Evolutionary conservation across 768 basidiomycete species (phyloP).

Genomic region (Phanerochaete sordida): DNA sequence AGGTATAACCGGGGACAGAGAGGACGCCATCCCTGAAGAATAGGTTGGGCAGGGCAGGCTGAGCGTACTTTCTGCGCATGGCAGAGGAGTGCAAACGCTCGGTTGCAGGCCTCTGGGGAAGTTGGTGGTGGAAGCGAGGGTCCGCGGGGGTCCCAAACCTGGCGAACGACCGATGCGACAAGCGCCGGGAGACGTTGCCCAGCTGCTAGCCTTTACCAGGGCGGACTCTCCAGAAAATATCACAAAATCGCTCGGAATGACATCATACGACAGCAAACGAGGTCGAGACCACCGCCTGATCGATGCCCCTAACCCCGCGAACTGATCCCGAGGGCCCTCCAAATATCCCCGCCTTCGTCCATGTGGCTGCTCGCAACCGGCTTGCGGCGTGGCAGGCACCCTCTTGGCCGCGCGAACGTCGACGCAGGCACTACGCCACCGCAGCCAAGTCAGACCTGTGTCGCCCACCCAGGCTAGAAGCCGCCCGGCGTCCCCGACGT

Average conservation of each 20-base stretch:
- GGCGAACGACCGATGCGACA: neutral
- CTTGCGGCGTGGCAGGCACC: no score
- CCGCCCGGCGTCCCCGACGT: no score
- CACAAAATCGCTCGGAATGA: neutral
- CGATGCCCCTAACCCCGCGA: no score
- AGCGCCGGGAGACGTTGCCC: neutral
- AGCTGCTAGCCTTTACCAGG: no score
- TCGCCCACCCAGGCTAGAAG: no score
- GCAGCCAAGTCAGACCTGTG: no score
- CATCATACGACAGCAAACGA: neutral
- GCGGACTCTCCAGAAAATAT: neutral
- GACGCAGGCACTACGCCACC: neutral
- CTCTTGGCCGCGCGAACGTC: no score
- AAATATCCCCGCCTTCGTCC: no score
- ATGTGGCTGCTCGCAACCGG: no score
- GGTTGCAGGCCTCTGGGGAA: neutral
- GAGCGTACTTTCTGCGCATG: conserved; percentile 57
- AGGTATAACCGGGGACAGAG: conserved; percentile 68
- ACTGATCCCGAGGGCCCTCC: no score
- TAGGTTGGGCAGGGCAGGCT: conserved; percentile 53
- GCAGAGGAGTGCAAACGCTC: conserved; percentile 6
- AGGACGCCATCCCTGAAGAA: conserved; percentile 54
- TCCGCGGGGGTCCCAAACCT: neutral
- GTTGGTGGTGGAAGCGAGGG: conserved; percentile 4
- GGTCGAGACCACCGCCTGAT: no score